Evolutionary conservation across 768 basidiomycete genomes (phyloP), one percentile per base, ranked within the genome.

Genomic region (Serendipita sp.): DNA sequence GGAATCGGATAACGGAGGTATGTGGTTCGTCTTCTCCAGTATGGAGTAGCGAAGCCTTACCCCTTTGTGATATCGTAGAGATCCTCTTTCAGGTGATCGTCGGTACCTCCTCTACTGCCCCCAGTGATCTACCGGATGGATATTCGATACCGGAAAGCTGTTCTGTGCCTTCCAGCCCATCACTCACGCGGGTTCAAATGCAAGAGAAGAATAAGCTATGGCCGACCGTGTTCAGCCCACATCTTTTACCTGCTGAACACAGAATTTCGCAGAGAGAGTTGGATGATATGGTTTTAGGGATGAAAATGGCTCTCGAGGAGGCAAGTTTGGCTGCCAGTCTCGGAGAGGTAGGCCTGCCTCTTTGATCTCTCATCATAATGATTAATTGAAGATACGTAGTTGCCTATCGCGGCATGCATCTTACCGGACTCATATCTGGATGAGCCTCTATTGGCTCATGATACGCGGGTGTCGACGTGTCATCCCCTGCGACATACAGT

Each of bases 401-500:
- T 93, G 11, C 88, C 91, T 3, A 81, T 92, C 63, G 86, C 82
- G 3, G 83, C 86, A 0, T 79, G 83, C 71, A 80, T 90, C 48
- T 82, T 88, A 1, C 67, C 33, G 14, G 67, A 74, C 34, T 78
- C 62, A n/a, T 31, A 42, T 42, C 20, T 56, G 20, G 64, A 45
- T 34, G 60, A 65, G 67, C 64, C 44, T 45, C 22, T 86, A 65
- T 72, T 79, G 7, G 83, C 82, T 0, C 71, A 76, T 66, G 96
- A 99, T 71, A 87, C 84, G 2, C 82, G 96, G 34, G 71, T 62
- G 5, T 82, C 87, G 1, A 75, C 80, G 0, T 64, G 67, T 0
- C 92, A 97, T 69, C 88, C 93, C 2, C 81, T 99, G 5, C 82
- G 87, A 5, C 96, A 99, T 70, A 83, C 93, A 9, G 79, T 82